Percentiles rank a stretch among this genome's conserved stretches.
These are phyloP conservation scores for Blastomyces gilchristii DNA, from an alignment of 2,329 filamentous ascomycete species.

Conservation along the genomic window DNA sequence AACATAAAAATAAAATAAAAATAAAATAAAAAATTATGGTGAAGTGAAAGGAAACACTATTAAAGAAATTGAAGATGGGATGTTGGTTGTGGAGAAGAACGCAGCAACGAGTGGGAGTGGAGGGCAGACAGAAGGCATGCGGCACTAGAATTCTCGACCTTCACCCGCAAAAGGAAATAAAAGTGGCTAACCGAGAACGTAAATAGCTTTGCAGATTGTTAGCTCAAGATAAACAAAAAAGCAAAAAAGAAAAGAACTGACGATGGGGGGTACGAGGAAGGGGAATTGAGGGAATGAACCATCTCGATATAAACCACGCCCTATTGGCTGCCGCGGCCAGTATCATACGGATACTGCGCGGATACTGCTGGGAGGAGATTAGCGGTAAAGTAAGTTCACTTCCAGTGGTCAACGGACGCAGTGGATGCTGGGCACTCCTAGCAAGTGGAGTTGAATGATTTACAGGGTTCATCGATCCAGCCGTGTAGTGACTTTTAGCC, in stretches of 20 bases:
- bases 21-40: background rate
- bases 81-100: background rate
- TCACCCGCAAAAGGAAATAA: background rate
- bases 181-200: constrained; percentile 2
- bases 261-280: constrained; percentile 6
- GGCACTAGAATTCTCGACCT: constrained; percentile 4
- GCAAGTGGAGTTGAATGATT: constrained; percentile 4
- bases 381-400: constrained; percentile 10
- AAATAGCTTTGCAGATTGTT: constrained; percentile 6
- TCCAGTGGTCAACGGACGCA: background rate
- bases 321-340: constrained; percentile 2
- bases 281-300: background rate
- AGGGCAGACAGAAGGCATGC: background rate
- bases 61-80: background rate
- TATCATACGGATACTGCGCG: constrained; percentile 14
- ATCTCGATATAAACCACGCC: background rate
- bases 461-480: constrained; percentile 9
- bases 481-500: background rate
- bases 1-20: background rate
- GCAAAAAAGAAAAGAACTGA: constrained; percentile 6
- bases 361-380: constrained; percentile 10
- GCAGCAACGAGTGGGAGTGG: background rate
- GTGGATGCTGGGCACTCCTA: background rate
- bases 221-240: constrained; percentile 1
- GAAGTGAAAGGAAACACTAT: background rate